Conservation (phyloP, 1,284 basidiomycete genomes). For the Moniliella sp. region DNA sequence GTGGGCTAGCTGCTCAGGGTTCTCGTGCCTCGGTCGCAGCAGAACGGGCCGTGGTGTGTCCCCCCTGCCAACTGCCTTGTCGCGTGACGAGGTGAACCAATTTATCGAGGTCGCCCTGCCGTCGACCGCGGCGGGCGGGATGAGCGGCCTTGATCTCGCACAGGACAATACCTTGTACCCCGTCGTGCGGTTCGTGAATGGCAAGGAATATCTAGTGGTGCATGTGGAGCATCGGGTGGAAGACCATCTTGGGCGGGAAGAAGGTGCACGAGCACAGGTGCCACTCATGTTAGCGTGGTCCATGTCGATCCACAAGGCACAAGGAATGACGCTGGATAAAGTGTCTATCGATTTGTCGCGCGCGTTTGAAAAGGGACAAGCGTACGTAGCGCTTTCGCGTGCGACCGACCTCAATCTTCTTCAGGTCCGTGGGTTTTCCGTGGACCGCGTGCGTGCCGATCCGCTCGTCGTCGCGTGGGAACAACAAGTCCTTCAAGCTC, state of each 20-base stretch:
- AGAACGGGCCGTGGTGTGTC: too few relatives aligned
- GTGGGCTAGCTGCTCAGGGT: neutral
- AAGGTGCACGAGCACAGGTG: constrained; percentile 1
- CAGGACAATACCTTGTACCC: neutral
- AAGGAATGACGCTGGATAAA: constrained; percentile 27
- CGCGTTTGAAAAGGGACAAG: constrained; percentile 41
- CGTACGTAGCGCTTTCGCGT: constrained; percentile 88
- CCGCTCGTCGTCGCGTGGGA: constrained; percentile 1
- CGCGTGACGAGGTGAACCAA: neutral
- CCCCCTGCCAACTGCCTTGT: too few relatives aligned
- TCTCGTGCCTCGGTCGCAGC: too few relatives aligned
- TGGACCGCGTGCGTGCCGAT: constrained; percentile 2
- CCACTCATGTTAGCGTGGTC: constrained; percentile 28
- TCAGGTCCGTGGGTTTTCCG: constrained; percentile 59
- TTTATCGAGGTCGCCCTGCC: too few relatives aligned
- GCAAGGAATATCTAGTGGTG: neutral
- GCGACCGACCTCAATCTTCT: constrained; percentile 74
- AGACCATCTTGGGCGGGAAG: neutral
- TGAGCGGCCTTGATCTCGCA: too few relatives aligned
- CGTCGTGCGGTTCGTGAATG: constrained; percentile 1
- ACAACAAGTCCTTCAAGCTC: too few relatives aligned
- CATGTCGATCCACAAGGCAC: constrained; percentile 30
- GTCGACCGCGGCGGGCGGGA: too few relatives aligned
- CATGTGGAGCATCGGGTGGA: neutral
- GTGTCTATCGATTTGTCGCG: constrained; percentile 24